Base-by-base conservation (phyloP, 2,329 filamentous ascomycete genomes). In the Raffaelea deltoideospora region DNA sequence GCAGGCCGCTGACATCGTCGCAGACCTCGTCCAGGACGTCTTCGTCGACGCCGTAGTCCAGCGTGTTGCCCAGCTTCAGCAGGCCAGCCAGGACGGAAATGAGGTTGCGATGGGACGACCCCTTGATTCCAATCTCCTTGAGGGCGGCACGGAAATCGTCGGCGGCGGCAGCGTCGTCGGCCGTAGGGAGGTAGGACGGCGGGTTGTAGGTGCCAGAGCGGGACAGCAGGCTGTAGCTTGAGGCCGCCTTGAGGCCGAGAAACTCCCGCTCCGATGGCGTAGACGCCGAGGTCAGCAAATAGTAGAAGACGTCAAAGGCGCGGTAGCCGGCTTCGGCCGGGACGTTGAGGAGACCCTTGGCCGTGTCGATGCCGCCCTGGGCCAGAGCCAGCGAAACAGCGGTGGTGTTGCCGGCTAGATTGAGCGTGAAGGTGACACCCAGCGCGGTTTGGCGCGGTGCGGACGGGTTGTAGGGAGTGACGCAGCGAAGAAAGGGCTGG, bases 301-400 rank as follows among this genome's bases (percentile, higher is more conserved):
- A 96, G 61, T 98, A 96, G 53, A 98, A 96, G 34, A 93, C 90
- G 52, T 98, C 88, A 48, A 98, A 98, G 4, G 88, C 90, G 43
- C 90, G 78, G 56, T 85, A 85, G 11, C 90, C 90, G 7, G 75
- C 52, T 51, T 94, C 76, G 0, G 76, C 58, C 0, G 90, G 83
- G 14, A 98, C 74, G 39, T 81, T 76, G 14, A 95, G 64, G 10
- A 98, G 65, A 30, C 88, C 90, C 43, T 75, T 75, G 17, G 67
- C 60, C 0, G 86, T 90, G 53, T 98, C 83, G 41, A 98, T 81
- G 15, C 90, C 90, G 3, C 84, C 81, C 28, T 85, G 80, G 0
- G 88, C 88, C 8, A 98, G 61, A 20, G 85, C 76, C 35, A 96
- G 57, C 3, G 75, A 71, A 20, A 85, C 79, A 2, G 72, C 79